Conservation (phyloP, 495 filamentous ascomycete genomes). For the Penicillium roqueforti region DNA sequence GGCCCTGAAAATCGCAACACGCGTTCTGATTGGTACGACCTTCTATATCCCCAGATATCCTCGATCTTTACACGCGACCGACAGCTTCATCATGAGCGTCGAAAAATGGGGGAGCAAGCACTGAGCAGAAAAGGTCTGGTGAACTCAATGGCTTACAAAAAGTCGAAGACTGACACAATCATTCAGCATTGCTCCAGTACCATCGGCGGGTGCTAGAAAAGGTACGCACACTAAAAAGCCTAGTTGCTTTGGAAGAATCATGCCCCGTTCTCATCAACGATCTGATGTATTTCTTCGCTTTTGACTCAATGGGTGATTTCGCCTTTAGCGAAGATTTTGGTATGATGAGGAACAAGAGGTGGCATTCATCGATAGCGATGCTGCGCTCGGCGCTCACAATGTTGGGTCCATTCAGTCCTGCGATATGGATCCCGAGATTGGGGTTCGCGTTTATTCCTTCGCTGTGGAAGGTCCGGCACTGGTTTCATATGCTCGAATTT, state of each 20-base stretch:
- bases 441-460: conserved; percentile 27
- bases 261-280: conserved; percentile 25
- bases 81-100: conserved; percentile 23
- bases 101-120: conserved; percentile 31
- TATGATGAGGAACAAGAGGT: conserved; percentile 31
- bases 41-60: conserved; percentile 32
- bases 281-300: conserved; percentile 35
- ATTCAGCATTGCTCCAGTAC: conserved; percentile 1
- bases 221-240: neutral
- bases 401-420: conserved; percentile 31
- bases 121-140: conserved; percentile 21
- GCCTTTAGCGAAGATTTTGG: conserved; percentile 37
- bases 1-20: conserved; percentile 22
- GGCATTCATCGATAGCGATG: conserved; percentile 15
- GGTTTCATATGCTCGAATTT: conserved; percentile 28
- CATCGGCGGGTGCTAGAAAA: neutral
- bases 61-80: conserved; percentile 34
- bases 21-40: conserved; percentile 41
- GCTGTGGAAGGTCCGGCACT: conserved; percentile 26
- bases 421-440: conserved; percentile 34
- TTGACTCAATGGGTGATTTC: conserved; percentile 44
- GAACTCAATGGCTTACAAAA: neutral
- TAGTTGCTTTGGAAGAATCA: neutral
- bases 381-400: conserved; percentile 12
- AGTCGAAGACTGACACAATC: neutral